Evolutionary conservation across 75 land plant genomes (phyloP), one percentile per base, ranked within the genome.

Genomic region (Adiantum capillusveneris): DNA sequence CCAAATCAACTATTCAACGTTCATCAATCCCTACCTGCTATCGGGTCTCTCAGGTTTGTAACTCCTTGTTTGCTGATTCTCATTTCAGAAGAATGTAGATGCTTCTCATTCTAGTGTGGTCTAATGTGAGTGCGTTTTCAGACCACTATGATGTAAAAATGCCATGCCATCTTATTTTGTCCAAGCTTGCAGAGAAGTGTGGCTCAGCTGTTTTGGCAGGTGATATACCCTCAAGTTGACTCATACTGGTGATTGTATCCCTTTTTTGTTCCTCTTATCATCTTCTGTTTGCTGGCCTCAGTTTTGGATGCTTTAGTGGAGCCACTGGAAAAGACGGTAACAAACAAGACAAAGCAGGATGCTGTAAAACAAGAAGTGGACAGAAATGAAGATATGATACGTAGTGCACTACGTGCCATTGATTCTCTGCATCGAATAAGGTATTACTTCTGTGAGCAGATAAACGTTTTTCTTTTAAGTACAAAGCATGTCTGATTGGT

Each of bases 121-220:
- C 58, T 59, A 39, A n/a, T 53, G 25, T 63, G 24, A 48, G 12
- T 37, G 25, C 20, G n/a, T n/a, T 29, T 65, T 26, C 83, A 94
- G 98, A 94, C 81, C 98, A 94, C 64, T 94, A 94, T 71, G 98
- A 94, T 74, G 98, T 94, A n/a, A 94, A 94, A 71, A 94, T 94
- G 98, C 98, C 98, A 24, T 94, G 98, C 67, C 98, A 94, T 73
- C 85, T 94, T 29, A 94, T 90, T 30, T 81, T 94, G 9, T 86
- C 98, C 59, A 94, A 94, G 72, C 78, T 94, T 56, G 83, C 96
- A 5, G 85, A 84, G 31, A 94, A 94, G 71, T 94, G 98, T 69
- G 84, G 85, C 31, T 60, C 91, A 55, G 88, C 98, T 52, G 91
- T 94, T 57, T 57, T 90, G 22, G 98, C 98, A 59, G 98, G 98